These are phyloP conservation scores for Cadophora luteo-olivacea DNA, from an alignment of 2,329 filamentous ascomycete genomes.

Conservation along the genomic window DNA sequence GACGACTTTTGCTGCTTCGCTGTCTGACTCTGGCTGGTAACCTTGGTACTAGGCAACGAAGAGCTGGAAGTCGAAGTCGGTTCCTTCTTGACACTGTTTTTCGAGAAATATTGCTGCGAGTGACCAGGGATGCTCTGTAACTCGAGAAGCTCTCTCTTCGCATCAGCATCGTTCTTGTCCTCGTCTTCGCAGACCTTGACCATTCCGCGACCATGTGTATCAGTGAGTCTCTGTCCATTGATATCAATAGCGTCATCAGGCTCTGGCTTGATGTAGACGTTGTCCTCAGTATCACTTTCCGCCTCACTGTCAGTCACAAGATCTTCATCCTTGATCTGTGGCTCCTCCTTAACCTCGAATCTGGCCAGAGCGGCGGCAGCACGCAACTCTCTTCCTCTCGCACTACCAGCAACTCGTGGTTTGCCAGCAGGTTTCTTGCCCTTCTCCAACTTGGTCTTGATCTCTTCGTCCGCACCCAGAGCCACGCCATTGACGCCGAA, in stretches of 20 bases:
- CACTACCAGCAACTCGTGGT: conserved; percentile 65
- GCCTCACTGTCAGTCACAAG: conserved; percentile 53
- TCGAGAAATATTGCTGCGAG: conserved; percentile 22
- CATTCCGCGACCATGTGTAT: conserved; percentile 70
- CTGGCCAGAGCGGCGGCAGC: conserved; percentile 66
- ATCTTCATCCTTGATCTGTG: conserved; percentile 47
- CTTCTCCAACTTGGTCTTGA: conserved; percentile 48
- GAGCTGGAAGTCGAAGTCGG: neutral
- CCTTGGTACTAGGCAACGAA: neutral
- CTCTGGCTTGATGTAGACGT: conserved; percentile 49
- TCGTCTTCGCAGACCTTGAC: conserved; percentile 80
- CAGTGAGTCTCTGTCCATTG: conserved; percentile 68
- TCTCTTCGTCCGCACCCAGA: conserved; percentile 63
- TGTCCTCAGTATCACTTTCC: conserved; percentile 55
- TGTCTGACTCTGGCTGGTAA: neutral
- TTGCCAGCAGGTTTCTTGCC: conserved; percentile 59
- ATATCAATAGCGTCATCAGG: conserved; percentile 66
- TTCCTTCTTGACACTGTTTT: conserved; percentile 28
- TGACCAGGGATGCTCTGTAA: conserved; percentile 55
- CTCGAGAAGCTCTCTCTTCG: conserved; percentile 70
- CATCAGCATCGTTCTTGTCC: conserved; percentile 61
- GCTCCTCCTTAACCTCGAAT: conserved; percentile 54
- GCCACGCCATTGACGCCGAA: conserved; percentile 55
- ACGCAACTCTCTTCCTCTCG: conserved; percentile 63
- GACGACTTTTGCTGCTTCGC: neutral